Evolutionary conservation across 371 early-diverging fungal genomes (phyloP).

Genomic region (Dinochytrium kinnereticum): DNA sequence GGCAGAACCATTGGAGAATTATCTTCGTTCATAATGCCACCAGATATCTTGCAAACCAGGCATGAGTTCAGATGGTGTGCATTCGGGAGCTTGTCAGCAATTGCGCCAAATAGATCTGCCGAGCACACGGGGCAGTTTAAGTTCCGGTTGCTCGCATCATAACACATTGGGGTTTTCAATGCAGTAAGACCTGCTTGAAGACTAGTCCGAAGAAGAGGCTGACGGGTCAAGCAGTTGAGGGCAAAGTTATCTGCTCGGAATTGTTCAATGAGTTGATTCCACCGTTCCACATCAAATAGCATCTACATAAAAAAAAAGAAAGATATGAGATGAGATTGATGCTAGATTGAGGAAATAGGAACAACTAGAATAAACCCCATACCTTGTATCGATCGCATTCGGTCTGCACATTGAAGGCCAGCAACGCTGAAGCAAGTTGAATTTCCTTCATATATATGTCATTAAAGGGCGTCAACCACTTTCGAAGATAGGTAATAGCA

Average conservation of each 20-base stretch:
- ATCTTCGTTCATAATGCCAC: conserved; percentile 93
- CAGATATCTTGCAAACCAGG: conserved; percentile 89
- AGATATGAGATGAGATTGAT: no score
- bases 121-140: conserved; percentile 95
- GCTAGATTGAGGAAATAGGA: background rate
- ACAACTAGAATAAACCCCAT: background rate
- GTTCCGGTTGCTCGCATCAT: conserved; percentile 72
- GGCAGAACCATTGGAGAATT: conserved; percentile 95
- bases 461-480: conserved; percentile 77
- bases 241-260: conserved; percentile 85
- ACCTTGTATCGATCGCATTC: conserved; percentile 78
- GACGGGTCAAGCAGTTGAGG: conserved; percentile 80
- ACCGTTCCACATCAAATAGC: conserved; percentile 77
- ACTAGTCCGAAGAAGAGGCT: conserved; percentile 81
- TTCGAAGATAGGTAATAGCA: conserved; percentile 84
- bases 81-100: conserved; percentile 83
- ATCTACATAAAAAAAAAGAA: conserved; percentile 26
- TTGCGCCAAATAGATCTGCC: conserved; percentile 75
- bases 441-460: conserved; percentile 75
- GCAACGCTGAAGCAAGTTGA: conserved; percentile 83
- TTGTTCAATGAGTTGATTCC: conserved; percentile 75
- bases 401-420: conserved; percentile 79
- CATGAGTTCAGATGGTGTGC: conserved; percentile 93
- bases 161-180: conserved; percentile 83
- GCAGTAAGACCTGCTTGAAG: conserved; percentile 93